Percentiles rank a stretch among this genome's conserved stretches.
phyloP scores from a whole-genome alignment of 2,329 filamentous ascomycete species.

The Neopestalotiopsis sp. region DNA sequence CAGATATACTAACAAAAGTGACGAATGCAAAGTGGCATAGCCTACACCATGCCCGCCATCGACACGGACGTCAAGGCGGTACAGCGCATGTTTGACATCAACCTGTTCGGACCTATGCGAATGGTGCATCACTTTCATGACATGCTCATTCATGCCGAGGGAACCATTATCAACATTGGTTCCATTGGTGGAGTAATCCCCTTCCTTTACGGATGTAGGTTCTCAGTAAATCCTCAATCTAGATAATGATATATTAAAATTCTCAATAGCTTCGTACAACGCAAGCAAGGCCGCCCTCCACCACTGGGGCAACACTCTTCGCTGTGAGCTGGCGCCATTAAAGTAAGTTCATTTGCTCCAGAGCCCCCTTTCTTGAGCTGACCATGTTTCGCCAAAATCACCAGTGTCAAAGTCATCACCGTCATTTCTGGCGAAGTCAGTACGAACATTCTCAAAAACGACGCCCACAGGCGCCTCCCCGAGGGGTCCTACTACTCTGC shows the following conservation, averaged over 20 bases:
- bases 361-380: neutral
- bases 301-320: slow-evolving; percentile 28
- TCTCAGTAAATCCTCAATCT: neutral
- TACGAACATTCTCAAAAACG: slow-evolving; percentile 33
- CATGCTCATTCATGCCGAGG: slow-evolving; percentile 26
- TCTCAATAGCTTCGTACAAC: slow-evolving; percentile 30
- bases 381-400: neutral
- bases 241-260: neutral
- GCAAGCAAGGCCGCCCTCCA: slow-evolving; percentile 31
- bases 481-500: slow-evolving; percentile 27
- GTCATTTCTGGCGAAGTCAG: slow-evolving; percentile 34
- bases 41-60: slow-evolving; percentile 33
- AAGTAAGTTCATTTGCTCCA: slow-evolving; percentile 17
- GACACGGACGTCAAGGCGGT: slow-evolving; percentile 28
- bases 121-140: slow-evolving; percentile 32
- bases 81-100: slow-evolving; percentile 31
- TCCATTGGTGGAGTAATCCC: slow-evolving; percentile 31
- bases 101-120: slow-evolving; percentile 33
- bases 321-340: slow-evolving; percentile 28
- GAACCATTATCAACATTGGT: slow-evolving; percentile 32
- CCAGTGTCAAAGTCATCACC: slow-evolving; percentile 26
- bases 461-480: slow-evolving; percentile 26
- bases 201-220: slow-evolving; percentile 26
- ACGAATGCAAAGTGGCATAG: slow-evolving; percentile 1
- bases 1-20: neutral